Percentiles rank a stretch among this genome's conserved stretches.
phyloP scores from a whole-genome alignment of 192 early-diverging fungal species.

The Rhizophagus clarus region DNA sequence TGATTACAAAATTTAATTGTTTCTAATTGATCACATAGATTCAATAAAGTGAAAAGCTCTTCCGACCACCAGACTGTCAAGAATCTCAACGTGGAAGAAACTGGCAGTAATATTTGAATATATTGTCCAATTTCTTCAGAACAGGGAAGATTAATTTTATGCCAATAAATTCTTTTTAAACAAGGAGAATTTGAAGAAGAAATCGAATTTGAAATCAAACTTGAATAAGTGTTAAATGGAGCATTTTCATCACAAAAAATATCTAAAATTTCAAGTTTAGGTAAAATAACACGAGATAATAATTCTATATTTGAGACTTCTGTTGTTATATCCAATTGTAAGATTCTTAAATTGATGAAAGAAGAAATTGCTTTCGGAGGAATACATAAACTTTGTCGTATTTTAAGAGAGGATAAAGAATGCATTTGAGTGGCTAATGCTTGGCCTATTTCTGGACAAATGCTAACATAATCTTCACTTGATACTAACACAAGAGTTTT shows the following conservation, averaged over 20 bases:
- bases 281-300: background rate
- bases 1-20: constrained; percentile 3
- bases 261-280: constrained; percentile 20
- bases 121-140: background rate
- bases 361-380: background rate
- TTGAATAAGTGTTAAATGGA: constrained; percentile 9
- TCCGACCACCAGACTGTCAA: constrained; percentile 6
- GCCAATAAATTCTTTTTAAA: constrained; percentile 10
- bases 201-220: constrained; percentile 8
- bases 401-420: constrained; percentile 4
- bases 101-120: background rate
- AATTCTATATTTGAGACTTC: background rate
- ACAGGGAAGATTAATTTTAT: background rate
- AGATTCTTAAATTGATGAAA: constrained; percentile 16
- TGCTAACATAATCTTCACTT: constrained; percentile 5
- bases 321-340: constrained; percentile 12
- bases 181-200: background rate
- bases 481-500: background rate
- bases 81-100: background rate
- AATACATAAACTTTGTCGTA: constrained; percentile 15
- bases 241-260: constrained; percentile 15
- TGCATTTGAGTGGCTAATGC: constrained; percentile 5
- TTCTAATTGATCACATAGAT: constrained; percentile 8
- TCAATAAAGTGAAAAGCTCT: constrained; percentile 4
- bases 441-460: background rate